Evolutionary conservation across 2,329 filamentous ascomycete genomes (phyloP).

Genomic region (Tolypocladium inflatum): DNA sequence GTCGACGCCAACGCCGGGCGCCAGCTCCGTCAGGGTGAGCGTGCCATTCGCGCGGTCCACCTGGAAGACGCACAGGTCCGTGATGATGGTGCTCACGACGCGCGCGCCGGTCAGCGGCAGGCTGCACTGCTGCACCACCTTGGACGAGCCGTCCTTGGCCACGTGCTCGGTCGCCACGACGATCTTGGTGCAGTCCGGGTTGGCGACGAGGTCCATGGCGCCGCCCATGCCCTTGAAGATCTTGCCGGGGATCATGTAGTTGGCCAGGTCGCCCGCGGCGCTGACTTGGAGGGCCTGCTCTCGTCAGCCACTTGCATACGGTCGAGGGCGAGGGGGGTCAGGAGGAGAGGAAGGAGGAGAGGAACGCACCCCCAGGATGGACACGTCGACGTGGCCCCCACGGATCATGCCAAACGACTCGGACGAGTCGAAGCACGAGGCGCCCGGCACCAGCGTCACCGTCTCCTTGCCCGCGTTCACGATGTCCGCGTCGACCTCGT

Average conservation of each 20-base stretch:
- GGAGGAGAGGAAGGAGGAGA: too few species aligned
- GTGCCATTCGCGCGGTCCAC: slow-evolving; percentile 53
- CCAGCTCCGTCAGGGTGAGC: slow-evolving; percentile 60
- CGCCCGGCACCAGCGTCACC: slow-evolving; percentile 68
- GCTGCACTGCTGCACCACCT: slow-evolving; percentile 55
- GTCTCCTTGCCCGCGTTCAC: slow-evolving; percentile 87
- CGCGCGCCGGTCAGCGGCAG: slow-evolving; percentile 57
- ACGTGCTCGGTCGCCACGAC: slow-evolving; percentile 63
- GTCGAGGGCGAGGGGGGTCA: too few species aligned
- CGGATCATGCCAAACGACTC: slow-evolving; percentile 86
- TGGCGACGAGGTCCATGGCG: slow-evolving; percentile 64
- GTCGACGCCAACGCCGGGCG: slow-evolving; percentile 58
- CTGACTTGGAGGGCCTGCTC: slow-evolving; percentile 62
- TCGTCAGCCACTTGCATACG: neutral
- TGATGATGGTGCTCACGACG: slow-evolving; percentile 65
- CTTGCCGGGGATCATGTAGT: slow-evolving; percentile 87
- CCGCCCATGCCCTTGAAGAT: slow-evolving; percentile 83
- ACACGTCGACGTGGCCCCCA: slow-evolving; percentile 74
- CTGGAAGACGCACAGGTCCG: slow-evolving; percentile 65
- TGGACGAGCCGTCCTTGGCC: slow-evolving; percentile 57
- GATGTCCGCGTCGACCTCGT: slow-evolving; percentile 65
- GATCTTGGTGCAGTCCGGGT: slow-evolving; percentile 63
- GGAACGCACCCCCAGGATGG: slow-evolving; percentile 58
- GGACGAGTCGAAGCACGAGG: slow-evolving; percentile 66
- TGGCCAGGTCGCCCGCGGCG: slow-evolving; percentile 70